Evolutionary conservation across 768 basidiomycete species (phyloP), one percentile per base, ranked within the genome.

Genomic region (Suillus spraguei): DNA sequence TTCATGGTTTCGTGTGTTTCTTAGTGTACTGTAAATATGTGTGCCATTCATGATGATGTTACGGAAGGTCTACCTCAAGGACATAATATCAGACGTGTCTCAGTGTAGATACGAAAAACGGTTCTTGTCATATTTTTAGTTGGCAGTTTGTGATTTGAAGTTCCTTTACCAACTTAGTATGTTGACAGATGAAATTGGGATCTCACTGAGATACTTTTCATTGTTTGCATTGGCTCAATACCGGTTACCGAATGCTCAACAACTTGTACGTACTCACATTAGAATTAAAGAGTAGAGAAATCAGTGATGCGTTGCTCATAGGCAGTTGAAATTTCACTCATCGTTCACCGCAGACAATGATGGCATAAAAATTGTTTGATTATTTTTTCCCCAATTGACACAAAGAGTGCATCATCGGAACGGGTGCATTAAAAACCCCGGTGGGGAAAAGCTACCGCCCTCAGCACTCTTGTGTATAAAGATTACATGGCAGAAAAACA

Each of bases 361-460:
- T 10, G 28, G 17, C 11, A 13, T 11, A 41, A 58, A 58, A 9
- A 28, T 13, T 13, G 5, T 28, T 38, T 39, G 22, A 13, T 20
- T 33, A 20, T 56, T 58, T 58, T 58, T 58, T 58, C 38, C 56
- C 56, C 39, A 58, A 5, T 41, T 58, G 11, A 58, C 24, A 58
- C 56, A 28, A 20, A 28, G 56, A 64, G 36, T 58, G 61, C 64
- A 9, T 64, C 64, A 62, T 63, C 17, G 16, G 28, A 41, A 62
- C 50, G 64, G 64, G 64, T 64, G 64, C 64, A 13, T 64, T 24
- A 64, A 64, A 64, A 64, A 64, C 64, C 64, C 64, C 64, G 28
- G 53, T 47, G 60, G 64, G 64, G 64, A 64, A 64, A 64, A 64
- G 64, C 64, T 64, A 64, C 64, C 64, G 56, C 61, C 64, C 64